Evolutionary conservation across 768 basidiomycete species (phyloP).

Genomic region (Infundibulicybe gibba): DNA sequence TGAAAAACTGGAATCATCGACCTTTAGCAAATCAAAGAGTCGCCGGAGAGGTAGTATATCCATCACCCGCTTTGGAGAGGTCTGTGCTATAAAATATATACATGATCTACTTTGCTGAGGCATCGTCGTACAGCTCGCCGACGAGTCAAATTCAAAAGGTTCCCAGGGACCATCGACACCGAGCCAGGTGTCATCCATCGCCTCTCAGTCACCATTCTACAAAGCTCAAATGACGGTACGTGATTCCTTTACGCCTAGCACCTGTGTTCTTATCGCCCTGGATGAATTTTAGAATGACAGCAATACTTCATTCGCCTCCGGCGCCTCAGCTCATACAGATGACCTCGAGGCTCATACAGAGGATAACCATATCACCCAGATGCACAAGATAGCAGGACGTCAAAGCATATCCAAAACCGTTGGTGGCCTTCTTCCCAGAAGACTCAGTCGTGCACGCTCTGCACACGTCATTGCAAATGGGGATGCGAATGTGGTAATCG

Average conservation of each 20-base stretch:
- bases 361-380: constrained; percentile 41
- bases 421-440: constrained; percentile 39
- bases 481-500: constrained; percentile 35
- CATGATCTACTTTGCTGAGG: constrained; percentile 6
- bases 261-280: constrained; percentile 4
- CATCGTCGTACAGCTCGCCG: constrained; percentile 12
- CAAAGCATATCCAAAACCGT: constrained; percentile 39
- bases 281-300: constrained; percentile 37
- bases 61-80: constrained; percentile 60
- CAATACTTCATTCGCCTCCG: constrained; percentile 40
- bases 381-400: constrained; percentile 43
- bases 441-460: constrained; percentile 40
- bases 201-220: constrained; percentile 44
- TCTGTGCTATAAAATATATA: constrained; percentile 18
- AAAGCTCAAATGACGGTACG: constrained; percentile 39
- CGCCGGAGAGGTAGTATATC: constrained; percentile 51
- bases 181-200: constrained; percentile 31
- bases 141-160: constrained; percentile 14
- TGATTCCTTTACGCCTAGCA: constrained; percentile 6
- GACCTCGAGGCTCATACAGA: constrained; percentile 36
- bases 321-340: constrained; percentile 28
- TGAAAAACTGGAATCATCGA: constrained; percentile 3
- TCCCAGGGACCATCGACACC: constrained; percentile 25
- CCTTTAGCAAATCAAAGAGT: constrained; percentile 25
- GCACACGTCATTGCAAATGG: constrained; percentile 26